A percentile compares a stretch with the other conserved stretches of the same genome.
Evolutionary conservation across 78 protist species (phyloP).

Genomic region (slime mould (Dictyostelium discoideum)): dicty_2.7 NC_007090.3:5149501-5150000

Average conservation of each 20-base stretch:
- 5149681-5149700: neutral
- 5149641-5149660: neutral
- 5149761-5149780: neutral
- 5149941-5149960: too few relatives aligned
- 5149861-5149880: too few relatives aligned
- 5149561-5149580: too few relatives aligned
- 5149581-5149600: neutral
- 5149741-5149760: neutral
- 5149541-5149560: too few relatives aligned
- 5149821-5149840: neutral
- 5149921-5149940: too few relatives aligned
- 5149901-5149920: too few relatives aligned
- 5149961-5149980: too few relatives aligned
- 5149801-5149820: neutral
- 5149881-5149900: too few relatives aligned
- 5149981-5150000: too few relatives aligned
- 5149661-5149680: neutral
- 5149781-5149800: neutral
- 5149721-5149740: neutral
- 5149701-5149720: neutral
- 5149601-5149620: neutral
- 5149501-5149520: neutral
- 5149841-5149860: neutral
- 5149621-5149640: neutral
- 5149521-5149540: neutral